Evolutionary conservation across 805 yeast species (phyloP).

Genomic region (Zygotorulaspora sp.): DNA sequence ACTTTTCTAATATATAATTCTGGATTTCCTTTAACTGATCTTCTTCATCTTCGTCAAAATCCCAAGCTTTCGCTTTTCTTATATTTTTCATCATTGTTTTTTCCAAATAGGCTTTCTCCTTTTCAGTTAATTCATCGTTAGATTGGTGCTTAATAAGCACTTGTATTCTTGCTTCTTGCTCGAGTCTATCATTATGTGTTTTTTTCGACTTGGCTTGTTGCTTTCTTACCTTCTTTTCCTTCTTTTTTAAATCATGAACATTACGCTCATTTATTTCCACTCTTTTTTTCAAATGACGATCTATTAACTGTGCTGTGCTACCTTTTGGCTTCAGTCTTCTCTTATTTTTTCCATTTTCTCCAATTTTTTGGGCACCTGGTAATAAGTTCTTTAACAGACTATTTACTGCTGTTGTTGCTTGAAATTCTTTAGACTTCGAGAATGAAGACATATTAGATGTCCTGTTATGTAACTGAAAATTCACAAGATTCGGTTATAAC

Average conservation of each 20-base stretch:
- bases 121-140: slow-evolving; percentile 31
- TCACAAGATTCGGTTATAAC: too few species aligned
- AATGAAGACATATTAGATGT: slow-evolving; percentile 9
- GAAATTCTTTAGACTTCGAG: slow-evolving; percentile 33
- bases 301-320: slow-evolving; percentile 39
- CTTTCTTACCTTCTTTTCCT: slow-evolving; percentile 32
- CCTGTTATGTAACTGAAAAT: not conserved
- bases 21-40: slow-evolving; percentile 44
- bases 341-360: slow-evolving; percentile 8
- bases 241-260: slow-evolving; percentile 34
- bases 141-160: slow-evolving; percentile 35
- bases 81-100: slow-evolving; percentile 38
- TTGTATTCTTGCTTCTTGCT: slow-evolving; percentile 33
- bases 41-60: slow-evolving; percentile 33
- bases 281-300: slow-evolving; percentile 35
- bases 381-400: slow-evolving; percentile 36
- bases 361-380: slow-evolving; percentile 36
- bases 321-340: slow-evolving; percentile 17
- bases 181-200: slow-evolving; percentile 21
- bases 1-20: slow-evolving; percentile 41
- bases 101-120: slow-evolving; percentile 37
- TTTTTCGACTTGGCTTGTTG: slow-evolving; percentile 24
- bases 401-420: slow-evolving; percentile 41
- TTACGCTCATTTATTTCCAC: slow-evolving; percentile 35
- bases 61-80: slow-evolving; percentile 41